These are phyloP conservation scores for Sphaerostilbella broomeana DNA, from an alignment of 2,329 filamentous ascomycete species.

Conservation along the genomic window DNA sequence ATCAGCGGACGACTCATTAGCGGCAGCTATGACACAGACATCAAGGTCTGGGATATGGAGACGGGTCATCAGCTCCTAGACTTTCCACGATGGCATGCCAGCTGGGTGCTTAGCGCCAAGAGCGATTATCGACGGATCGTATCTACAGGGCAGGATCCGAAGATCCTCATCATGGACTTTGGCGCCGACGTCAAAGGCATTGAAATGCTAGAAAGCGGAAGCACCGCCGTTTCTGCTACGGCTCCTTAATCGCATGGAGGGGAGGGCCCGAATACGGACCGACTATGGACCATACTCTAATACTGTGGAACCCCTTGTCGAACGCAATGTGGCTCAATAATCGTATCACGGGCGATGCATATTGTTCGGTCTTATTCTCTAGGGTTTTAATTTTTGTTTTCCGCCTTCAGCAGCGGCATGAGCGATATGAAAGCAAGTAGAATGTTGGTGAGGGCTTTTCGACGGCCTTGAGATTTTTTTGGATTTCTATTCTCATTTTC, in stretches of 20 bases:
- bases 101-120: constrained; percentile 95
- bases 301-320: constrained; percentile 7
- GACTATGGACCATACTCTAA: constrained; percentile 8
- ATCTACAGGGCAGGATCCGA: constrained; percentile 87
- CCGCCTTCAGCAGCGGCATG: no score
- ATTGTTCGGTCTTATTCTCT: no score
- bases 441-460: no score
- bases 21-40: constrained; percentile 89
- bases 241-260: constrained; percentile 22
- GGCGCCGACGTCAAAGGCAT: constrained; percentile 55
- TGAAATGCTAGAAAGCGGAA: constrained; percentile 47
- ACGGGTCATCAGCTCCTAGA: constrained; percentile 72
- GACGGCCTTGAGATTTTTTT: no score
- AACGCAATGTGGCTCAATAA: constrained; percentile 3
- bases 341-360: constrained; percentile 1
- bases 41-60: constrained; percentile 88
- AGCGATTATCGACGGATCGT: constrained; percentile 93
- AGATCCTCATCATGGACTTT: constrained; percentile 92
- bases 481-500: no score
- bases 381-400: no score
- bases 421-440: no score
- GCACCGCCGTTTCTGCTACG: constrained; percentile 12
- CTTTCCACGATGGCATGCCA: constrained; percentile 91
- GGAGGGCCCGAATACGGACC: constrained; percentile 11
- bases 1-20: constrained; percentile 80